Base-by-base conservation (phyloP, 129 eudicot species). In the Heracleum sosnowskyi region DNA sequence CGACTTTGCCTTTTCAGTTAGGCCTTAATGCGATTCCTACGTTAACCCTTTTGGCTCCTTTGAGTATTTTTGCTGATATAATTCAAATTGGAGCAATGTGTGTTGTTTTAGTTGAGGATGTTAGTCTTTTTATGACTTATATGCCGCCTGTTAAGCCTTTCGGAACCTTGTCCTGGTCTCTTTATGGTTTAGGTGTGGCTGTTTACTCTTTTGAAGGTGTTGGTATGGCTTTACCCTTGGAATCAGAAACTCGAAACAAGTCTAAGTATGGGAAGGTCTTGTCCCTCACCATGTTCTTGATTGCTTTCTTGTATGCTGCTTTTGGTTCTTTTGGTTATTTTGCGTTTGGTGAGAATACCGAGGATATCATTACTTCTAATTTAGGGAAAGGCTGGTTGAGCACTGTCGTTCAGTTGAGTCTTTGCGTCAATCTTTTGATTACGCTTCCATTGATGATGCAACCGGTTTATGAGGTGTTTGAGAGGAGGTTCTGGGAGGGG, bases 381-480 rank as follows among this genome's bases (percentile, higher is more conserved):
- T 75, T 87, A 46, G 91, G 91, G 18, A 79, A 76, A 69, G 93
- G 91, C 2, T 9, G 73, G 42, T 11, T 89, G 18, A 89, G 93
- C 74, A 79, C 79, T n/a, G n/a, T 81, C 37, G 91, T 89, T 37
- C 89, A 89, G 51, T 81, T 87, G 78, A 86, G 91, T 17, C 71
- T 89, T 3, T 87, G 93, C 37, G 64, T 89, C 2, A 89, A 89
- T 74, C 73, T 89, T 44, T 89, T 89, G 60, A 85, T 89, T 76
- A 85, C 93, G 18, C 86, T 83, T 41, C 93, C 93, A 0, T 85
- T 89, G 83, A 89, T 89, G 91, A 89, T 89, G 93, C 79, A 89
- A 55, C 93, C 89, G 31, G 93, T 89, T 77, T 89, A 85, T 78
- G 93, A 89, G 73, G 93, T 89, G 26, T 78, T 87, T 76, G 91